Evolutionary conservation across 2,329 filamentous ascomycete species (phyloP).

Genomic region (Clonostachys rosea): DNA sequence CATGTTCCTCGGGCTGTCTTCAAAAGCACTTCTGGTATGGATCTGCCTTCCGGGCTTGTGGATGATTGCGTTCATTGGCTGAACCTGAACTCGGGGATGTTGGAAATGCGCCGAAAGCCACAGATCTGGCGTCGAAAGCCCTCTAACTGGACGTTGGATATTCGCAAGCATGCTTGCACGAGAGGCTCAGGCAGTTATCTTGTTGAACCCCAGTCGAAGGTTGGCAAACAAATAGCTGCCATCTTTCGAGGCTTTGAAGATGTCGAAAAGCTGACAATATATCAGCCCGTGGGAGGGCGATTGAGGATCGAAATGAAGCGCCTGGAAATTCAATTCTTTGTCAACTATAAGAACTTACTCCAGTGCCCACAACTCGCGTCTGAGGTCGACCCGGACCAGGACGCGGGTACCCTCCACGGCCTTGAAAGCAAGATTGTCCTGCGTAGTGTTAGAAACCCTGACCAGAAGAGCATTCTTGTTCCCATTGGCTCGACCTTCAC

Average conservation of each 20-base stretch:
- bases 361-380: conserved; percentile 47
- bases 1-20: conserved; percentile 24
- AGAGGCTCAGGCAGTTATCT: conserved; percentile 15
- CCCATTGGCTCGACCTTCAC: conserved; percentile 33
- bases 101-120: conserved; percentile 47
- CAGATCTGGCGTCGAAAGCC: conserved; percentile 16
- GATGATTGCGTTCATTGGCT: conserved; percentile 57
- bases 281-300: conserved; percentile 24
- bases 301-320: conserved; percentile 45
- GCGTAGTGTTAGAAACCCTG: conserved; percentile 24
- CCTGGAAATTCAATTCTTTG: conserved; percentile 33
- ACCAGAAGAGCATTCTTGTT: conserved; percentile 45
- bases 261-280: conserved; percentile 9
- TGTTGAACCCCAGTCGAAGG: conserved; percentile 39
- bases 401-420: conserved; percentile 22
- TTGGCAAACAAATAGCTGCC: conserved; percentile 28
- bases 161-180: conserved; percentile 6
- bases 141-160: conserved; percentile 26
- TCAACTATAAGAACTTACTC: conserved; percentile 22
- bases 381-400: background rate
- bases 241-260: conserved; percentile 39
- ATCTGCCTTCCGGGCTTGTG: conserved; percentile 46
- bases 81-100: conserved; percentile 25
- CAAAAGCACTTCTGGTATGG: conserved; percentile 17
- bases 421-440: background rate